Evolutionary conservation across 768 basidiomycete genomes (phyloP), one percentile per base, ranked within the genome.

Genomic region (Dioszegia hungarica): DNA sequence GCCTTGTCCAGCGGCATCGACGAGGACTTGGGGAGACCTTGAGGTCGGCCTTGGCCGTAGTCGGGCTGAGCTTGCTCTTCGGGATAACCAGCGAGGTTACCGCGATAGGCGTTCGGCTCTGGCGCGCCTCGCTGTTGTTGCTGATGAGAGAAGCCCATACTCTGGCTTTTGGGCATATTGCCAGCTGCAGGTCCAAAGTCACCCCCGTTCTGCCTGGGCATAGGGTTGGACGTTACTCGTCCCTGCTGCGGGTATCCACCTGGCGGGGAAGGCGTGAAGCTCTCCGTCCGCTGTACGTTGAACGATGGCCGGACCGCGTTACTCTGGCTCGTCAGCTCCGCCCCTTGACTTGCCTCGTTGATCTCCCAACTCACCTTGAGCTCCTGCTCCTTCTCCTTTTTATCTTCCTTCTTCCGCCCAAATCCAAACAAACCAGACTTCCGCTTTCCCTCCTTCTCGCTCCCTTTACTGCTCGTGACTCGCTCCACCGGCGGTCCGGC

Each of bases 361-460:
- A n/a, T n/a, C n/a, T n/a, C n/a, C n/a, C n/a, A n/a, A n/a, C n/a
- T n/a, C n/a, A n/a, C n/a, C n/a, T n/a, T n/a, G n/a, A n/a, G n/a
- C n/a, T 41, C 52, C 25, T 14, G 12, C 20, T 25, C 20, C 19
- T 37, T 58, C 47, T 62, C 56, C 25, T 62, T 56, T 36, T 53
- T 55, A 17, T 61, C 56, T 50, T 50, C 57, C 44, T 65, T 48
- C 20, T 58, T 66, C 33, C 57, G 47, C 10, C 67, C 63, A 24
- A 72, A 51, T 15, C 66, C 67, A 55, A 72, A 72, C 49, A 72
- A 62, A 47, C 70, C 69, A 33, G 63, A 45, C 41, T 68, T 38
- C 49, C 67, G 65, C 45, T 48, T 54, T 67, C 68, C 28, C 63
- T 49, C 45, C 70, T 44, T 52, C 67, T 72, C 45, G 64, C 70